Base-by-base conservation (phyloP, 148 eudicot species). In the Silene uniflora region DNA sequence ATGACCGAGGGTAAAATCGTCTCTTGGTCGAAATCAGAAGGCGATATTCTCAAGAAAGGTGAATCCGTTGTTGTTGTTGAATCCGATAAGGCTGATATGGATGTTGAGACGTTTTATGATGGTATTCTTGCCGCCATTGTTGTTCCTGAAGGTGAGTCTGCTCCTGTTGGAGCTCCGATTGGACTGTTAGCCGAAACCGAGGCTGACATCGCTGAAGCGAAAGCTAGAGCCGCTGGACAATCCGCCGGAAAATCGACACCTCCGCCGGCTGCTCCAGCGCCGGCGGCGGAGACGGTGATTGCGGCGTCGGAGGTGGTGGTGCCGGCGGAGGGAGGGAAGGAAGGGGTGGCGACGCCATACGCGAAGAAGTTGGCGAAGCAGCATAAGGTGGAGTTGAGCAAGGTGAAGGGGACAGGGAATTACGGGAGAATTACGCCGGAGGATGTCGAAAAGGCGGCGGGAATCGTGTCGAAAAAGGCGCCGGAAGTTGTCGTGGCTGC, bases 1-100 rank as follows among this genome's bases (percentile, higher is more conserved):
- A 93, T 93, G 98, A 93, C 98, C 0, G 98, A 93, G 62, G 98
- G 98, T 0, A 93, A 93, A 76, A 91, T 93, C 82, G 98, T 93
- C 22, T 86, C 90, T 10, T 93, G 98, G 98, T 79, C 84, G 16
- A 91, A 91, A 78, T 91, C 97, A 0, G 98, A 93, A 56, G 98
- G 97, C 23, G 98, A 93, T 35, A 73, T 82, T 4, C 80, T 93
- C 55, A 79, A 87, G 35, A 93, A 93, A 47, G 98, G 98, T 0
- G 98, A 93, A 27, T 42, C 91, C 5, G 98, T 93, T 23, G 98
- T 93, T 13, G 98, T 93, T 0, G 98, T 93, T 0, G 98, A 93
- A 67, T 91, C 97, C 29, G 97, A 93, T 73, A 93, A 93, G 55
- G 98, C 98, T 0, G 98, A 93, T 23, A 93, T 93, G 98, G 98